Evolutionary conservation across 225 moss, liverwort and hornwort species (phyloP), one percentile per base, ranked within the genome.

Genomic region (Sphagnum contortum): DNA sequence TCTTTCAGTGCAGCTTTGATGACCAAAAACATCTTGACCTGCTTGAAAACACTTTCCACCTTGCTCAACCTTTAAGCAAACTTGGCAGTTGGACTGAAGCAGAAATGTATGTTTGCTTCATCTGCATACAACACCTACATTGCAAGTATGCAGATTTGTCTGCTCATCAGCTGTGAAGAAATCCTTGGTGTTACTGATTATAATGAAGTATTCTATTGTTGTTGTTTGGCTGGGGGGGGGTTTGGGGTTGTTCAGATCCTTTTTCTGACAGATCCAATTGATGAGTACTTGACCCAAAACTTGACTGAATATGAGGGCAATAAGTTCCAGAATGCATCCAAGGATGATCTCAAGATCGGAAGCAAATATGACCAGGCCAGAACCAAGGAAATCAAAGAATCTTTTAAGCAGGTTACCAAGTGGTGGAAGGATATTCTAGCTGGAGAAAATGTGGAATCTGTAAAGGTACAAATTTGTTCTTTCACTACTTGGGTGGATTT

Each of bases 241-340:
- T 2, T 59, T 52, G 46, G 47, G 6, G 44, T 45, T 13, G n/a
- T 8, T 13, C 59, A 95, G 89, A 84, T 91, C 45, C 82, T 95
- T 63, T 95, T 68, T 69, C 91, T 95, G 12, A 78, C 71, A 3
- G 94, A 95, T 78, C 89, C 92, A 13, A 83, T 92, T n/a, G 92
- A 92, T 12, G 88, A 95, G 57, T 92, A 90, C 57, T 49, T 95
- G 58, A 76, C 84, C 75, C 91, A 95, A 80, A 78, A 92, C 53
- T 60, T 95, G 70, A 79, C 66, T 5, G 88, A 92, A 44, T 95
- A 80, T 68, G 89, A 95, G 5, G 88, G 92, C 57, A 95, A 87
- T 66, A 88, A 83, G 53, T 80, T 95, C 45, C 92, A 92, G 65
- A 89, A 90, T 64, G 86, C 88, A 8, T 92, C 95, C n/a, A 95